These are phyloP conservation scores for Microdochium bolleyi DNA, from an alignment of 2,329 filamentous ascomycete species.

Conservation along the genomic window DNA sequence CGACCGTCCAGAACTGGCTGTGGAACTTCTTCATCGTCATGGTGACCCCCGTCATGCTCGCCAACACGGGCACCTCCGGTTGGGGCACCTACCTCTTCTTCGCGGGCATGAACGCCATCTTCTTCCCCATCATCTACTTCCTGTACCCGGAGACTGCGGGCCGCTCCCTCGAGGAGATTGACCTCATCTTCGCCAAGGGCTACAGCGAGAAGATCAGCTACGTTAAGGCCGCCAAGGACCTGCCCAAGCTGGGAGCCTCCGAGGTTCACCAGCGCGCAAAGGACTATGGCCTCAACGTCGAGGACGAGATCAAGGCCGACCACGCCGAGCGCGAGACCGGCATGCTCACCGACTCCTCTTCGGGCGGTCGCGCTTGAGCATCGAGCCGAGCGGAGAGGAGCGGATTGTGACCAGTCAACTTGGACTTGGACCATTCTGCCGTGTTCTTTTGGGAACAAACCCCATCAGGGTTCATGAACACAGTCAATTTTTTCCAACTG, in stretches of 20 bases:
- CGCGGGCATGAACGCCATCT: conserved; percentile 35
- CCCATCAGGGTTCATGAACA: no score
- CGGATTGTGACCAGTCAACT: no score
- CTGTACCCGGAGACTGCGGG: conserved; percentile 43
- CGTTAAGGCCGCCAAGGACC: conserved; percentile 46
- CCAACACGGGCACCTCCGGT: conserved; percentile 34
- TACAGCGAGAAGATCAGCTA: conserved; percentile 52
- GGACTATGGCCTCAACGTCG: conserved; percentile 17
- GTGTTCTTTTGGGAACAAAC: no score
- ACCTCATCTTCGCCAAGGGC: conserved; percentile 52
- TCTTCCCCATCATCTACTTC: conserved; percentile 39
- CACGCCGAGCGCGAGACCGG: neutral
- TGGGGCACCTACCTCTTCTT: conserved; percentile 43
- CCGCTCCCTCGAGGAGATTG: conserved; percentile 46
- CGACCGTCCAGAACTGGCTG: conserved; percentile 54
- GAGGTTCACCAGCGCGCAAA: conserved; percentile 42
- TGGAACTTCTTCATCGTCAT: conserved; percentile 47
- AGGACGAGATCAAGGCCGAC: conserved; percentile 9
- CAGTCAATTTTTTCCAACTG: no score
- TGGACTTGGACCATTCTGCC: no score
- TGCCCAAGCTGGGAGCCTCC: conserved; percentile 42
- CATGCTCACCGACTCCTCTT: neutral
- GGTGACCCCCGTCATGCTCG: conserved; percentile 55
- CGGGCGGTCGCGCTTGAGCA: neutral
- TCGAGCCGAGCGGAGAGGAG: no score